These are phyloP conservation scores for Globisporangium ultimum DNA, from an alignment of 352 stramenopile species.

Conservation along the genomic window DNA sequence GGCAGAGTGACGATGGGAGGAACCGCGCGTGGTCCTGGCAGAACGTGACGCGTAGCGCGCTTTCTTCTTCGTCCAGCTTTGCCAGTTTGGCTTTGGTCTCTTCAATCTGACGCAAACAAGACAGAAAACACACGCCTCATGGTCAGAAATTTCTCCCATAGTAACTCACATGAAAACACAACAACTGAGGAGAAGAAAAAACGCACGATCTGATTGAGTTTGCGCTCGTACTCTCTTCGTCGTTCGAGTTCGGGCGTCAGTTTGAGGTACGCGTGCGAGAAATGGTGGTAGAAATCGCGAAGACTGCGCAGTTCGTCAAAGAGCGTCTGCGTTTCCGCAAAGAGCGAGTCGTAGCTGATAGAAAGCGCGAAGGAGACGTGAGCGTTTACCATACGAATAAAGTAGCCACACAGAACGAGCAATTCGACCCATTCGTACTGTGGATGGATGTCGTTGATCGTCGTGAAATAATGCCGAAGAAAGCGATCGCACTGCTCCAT, in stretches of 20 bases:
- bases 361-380: no score
- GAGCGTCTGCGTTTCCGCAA: conserved; percentile 64
- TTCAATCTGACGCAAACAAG: conserved; percentile 32
- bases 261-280: conserved; percentile 59
- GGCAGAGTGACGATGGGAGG: conserved; percentile 66
- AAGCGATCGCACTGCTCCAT: conserved; percentile 87
- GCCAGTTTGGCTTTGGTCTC: conserved; percentile 50
- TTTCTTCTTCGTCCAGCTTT: conserved; percentile 46
- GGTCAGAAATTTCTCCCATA: background rate
- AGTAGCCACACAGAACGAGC: background rate
- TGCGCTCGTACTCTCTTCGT: conserved; percentile 48
- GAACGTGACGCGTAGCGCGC: conserved; percentile 36
- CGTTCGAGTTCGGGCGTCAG: conserved; percentile 54
- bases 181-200: no score
- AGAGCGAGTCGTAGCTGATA: conserved; percentile 59
- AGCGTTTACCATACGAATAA: background rate
- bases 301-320: conserved; percentile 78
- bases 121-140: conserved; percentile 1
- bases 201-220: conserved; percentile 46
- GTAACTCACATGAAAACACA: background rate
- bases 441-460: conserved; percentile 80
- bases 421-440: conserved; percentile 42
- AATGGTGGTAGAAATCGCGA: conserved; percentile 82
- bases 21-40: conserved; percentile 61
- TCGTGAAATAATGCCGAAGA: conserved; percentile 74